Conservation (phyloP, 768 basidiomycete species). For the Mycena polygramma region DNA sequence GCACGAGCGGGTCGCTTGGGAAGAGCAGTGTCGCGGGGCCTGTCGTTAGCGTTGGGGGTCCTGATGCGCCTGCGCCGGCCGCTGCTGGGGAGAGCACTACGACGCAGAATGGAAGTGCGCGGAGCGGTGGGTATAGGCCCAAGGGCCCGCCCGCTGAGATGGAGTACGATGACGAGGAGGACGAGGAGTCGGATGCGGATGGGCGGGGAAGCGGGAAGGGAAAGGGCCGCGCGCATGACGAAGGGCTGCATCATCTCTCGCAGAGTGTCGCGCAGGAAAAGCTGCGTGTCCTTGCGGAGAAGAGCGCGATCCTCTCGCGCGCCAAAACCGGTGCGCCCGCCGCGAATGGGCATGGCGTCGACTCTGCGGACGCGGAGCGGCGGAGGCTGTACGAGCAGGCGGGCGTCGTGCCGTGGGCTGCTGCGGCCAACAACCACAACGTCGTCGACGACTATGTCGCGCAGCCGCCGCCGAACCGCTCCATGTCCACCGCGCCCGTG, state of each 20-base stretch:
- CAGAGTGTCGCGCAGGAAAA: slow-evolving; percentile 79
- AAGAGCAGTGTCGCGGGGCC: slow-evolving; percentile 36
- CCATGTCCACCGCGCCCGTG: slow-evolving; percentile 69
- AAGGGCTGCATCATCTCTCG: slow-evolving; percentile 67
- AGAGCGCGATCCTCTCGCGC: slow-evolving; percentile 49
- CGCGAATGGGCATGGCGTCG: slow-evolving; percentile 7
- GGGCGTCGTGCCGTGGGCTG: slow-evolving; percentile 28
- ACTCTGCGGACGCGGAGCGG: slow-evolving; percentile 26
- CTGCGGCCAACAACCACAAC: slow-evolving; percentile 16
- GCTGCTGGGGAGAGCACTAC: slow-evolving; percentile 21
- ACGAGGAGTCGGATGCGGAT: slow-evolving; percentile 34
- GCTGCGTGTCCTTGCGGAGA: slow-evolving; percentile 68
- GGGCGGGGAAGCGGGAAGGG: slow-evolving; percentile 22
- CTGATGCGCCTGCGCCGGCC: slow-evolving; percentile 4
- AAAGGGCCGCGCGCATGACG: slow-evolving; percentile 35
- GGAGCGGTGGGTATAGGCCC: slow-evolving; percentile 64
- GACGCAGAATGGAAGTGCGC: slow-evolving; percentile 35
- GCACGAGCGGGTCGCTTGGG: slow-evolving; percentile 31
- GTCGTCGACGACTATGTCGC: slow-evolving; percentile 11
- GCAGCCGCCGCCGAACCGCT: slow-evolving; percentile 33
- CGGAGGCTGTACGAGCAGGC: slow-evolving; percentile 28
- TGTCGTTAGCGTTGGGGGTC: slow-evolving; percentile 27
- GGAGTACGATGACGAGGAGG: slow-evolving; percentile 60
- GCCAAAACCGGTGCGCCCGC: slow-evolving; percentile 11
- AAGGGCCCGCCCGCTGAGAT: slow-evolving; percentile 73